Percentiles rank a stretch among this genome's conserved stretches.
Evolutionary conservation across 768 basidiomycete genomes (phyloP).

Genomic region (Trametes coccinea): DNA sequence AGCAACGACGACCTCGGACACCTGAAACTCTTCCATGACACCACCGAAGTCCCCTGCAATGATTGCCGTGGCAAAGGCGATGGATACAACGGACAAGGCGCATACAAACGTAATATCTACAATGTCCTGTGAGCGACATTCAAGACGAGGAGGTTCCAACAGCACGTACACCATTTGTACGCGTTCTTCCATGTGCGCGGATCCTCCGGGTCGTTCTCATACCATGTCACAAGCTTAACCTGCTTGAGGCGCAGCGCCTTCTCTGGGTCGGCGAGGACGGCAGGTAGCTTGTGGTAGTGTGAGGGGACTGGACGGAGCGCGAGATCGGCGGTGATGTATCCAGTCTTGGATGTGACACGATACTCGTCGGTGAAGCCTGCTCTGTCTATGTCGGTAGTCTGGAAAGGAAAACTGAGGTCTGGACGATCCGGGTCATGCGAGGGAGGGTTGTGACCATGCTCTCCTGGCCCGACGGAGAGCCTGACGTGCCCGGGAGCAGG

Average conservation of each 20-base stretch:
- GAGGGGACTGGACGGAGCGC: slow-evolving; percentile 34
- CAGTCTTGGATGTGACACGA: slow-evolving; percentile 30
- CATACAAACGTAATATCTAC: slow-evolving; percentile 34
- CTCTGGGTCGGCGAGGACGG: slow-evolving; percentile 33
- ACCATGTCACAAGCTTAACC: slow-evolving; percentile 39
- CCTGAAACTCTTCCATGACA: slow-evolving; percentile 34
- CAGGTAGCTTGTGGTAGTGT: slow-evolving; percentile 20
- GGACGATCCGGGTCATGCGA: slow-evolving; percentile 25
- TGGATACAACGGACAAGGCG: slow-evolving; percentile 36
- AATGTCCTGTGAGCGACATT: background rate
- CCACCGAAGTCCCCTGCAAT: slow-evolving; percentile 39
- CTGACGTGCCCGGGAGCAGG: slow-evolving; percentile 2
- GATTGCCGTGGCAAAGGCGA: slow-evolving; percentile 39
- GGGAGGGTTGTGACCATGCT: slow-evolving; percentile 3
- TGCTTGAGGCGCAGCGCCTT: slow-evolving; percentile 35
- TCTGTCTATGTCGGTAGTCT: slow-evolving; percentile 27
- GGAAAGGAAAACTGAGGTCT: slow-evolving; percentile 33
- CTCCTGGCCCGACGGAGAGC: background rate
- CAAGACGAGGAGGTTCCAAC: too few species aligned
- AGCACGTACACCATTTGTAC: slow-evolving; percentile 37
- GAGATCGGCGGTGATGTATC: slow-evolving; percentile 31
- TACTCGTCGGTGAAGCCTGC: slow-evolving; percentile 38
- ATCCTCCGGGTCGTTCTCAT: slow-evolving; percentile 40
- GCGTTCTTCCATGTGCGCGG: slow-evolving; percentile 38
- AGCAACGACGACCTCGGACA: slow-evolving; percentile 35